Conservation (phyloP, 2,329 filamentous ascomycete genomes). For the Xylariaceae sp. region DNA sequence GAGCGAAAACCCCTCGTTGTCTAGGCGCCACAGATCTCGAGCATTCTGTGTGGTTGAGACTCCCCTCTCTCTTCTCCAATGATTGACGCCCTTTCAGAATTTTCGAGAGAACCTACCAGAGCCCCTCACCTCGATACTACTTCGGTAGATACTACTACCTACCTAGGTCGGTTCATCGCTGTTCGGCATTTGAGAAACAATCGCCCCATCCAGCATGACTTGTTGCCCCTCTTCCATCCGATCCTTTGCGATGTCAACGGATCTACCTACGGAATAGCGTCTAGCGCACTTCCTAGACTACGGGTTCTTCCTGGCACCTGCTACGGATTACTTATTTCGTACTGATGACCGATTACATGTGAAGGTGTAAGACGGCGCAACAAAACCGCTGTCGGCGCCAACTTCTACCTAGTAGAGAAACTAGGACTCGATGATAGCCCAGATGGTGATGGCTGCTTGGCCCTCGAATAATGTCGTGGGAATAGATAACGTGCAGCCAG, state of each 20-base stretch:
- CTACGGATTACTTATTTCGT: not conserved
- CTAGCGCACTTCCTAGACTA: not conserved
- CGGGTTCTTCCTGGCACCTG: not conserved
- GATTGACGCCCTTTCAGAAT: not conserved
- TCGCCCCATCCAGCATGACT: not conserved
- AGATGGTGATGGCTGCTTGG: conserved; percentile 1
- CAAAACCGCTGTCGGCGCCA: conserved; percentile 5
- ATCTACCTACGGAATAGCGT: not conserved
- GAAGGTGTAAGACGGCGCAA: not conserved
- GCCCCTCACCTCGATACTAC: not conserved
- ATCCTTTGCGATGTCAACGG: not conserved
- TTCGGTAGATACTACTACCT: too few species aligned
- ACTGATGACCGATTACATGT: not conserved
- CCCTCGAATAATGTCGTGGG: conserved; percentile 4
- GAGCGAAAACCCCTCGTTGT: too few species aligned
- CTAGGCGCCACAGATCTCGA: not conserved
- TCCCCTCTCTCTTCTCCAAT: not conserved
- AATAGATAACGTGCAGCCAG: conserved; percentile 11
- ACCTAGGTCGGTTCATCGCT: not conserved
- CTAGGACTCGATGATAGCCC: not conserved
- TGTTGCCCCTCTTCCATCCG: not conserved
- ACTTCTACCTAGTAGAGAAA: not conserved
- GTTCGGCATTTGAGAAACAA: not conserved
- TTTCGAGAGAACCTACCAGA: not conserved
- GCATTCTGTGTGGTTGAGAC: not conserved